Percentiles rank a stretch among this genome's conserved stretches.
Evolutionary conservation across 75 land plant species (phyloP).

Genomic region (Picea glauca): DNA sequence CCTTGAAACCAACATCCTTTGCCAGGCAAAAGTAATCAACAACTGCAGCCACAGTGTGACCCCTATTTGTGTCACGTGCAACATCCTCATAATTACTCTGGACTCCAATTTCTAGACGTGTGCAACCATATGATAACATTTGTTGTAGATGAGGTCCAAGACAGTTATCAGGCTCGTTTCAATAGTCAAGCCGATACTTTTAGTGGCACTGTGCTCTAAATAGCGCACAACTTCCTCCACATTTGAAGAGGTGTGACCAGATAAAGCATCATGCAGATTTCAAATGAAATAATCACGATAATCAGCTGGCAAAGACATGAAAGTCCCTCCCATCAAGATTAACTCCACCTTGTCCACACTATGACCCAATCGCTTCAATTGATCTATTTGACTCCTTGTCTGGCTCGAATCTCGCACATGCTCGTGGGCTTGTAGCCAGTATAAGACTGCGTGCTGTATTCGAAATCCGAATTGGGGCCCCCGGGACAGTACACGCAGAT

Average conservation of each 20-base stretch:
- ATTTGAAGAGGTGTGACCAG: conserved; percentile 98
- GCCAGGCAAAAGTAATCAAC: conserved; percentile 99
- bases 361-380: conserved; percentile 93
- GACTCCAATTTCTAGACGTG: conserved; percentile 96
- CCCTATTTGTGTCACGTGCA: conserved; percentile 97
- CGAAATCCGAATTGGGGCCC: conserved; percentile 98
- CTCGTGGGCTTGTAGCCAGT: conserved; percentile 99
- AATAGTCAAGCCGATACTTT: conserved; percentile 99
- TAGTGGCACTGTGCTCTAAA: conserved; percentile 88
- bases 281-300: conserved; percentile 97
- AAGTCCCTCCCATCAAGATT: conserved; percentile 99
- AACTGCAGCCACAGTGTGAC: conserved; percentile 97
- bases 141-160: conserved; percentile 96
- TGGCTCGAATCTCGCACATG: conserved; percentile 99
- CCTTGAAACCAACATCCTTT: conserved; percentile 99
- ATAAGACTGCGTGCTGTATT: conserved; percentile 96
- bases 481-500: conserved; percentile 99
- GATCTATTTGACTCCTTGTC: conserved; percentile 97
- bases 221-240: conserved; percentile 97
- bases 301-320: conserved; percentile 97
- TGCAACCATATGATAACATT: conserved; percentile 98
- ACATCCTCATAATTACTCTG: conserved; percentile 99
- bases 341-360: conserved; percentile 99
- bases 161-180: conserved; percentile 99
- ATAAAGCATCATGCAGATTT: conserved; percentile 98